phyloP scores from a whole-genome alignment of 495 filamentous ascomycete genomes.

The Penicillium fimorum region DNA sequence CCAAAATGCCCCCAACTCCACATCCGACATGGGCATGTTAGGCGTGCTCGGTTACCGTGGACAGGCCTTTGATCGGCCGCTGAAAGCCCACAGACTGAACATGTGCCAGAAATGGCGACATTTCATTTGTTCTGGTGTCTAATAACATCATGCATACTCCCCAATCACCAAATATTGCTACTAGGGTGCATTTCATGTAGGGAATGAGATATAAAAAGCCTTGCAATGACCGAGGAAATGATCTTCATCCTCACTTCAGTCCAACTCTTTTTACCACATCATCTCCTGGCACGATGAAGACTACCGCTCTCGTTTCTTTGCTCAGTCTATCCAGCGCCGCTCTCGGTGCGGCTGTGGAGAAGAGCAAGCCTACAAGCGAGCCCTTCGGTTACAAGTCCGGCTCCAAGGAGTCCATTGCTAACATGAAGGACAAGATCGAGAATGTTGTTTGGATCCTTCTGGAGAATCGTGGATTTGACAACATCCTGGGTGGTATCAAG shows the following conservation, averaged over 20 bases:
- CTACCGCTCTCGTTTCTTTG: conserved; percentile 23
- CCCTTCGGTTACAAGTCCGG: conserved; percentile 30
- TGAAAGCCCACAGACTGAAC: not conserved
- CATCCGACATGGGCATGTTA: no score
- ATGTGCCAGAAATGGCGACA: not conserved
- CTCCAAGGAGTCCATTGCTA: conserved; percentile 33
- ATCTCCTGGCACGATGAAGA: conserved; percentile 19
- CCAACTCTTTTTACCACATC: not conserved
- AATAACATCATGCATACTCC: not conserved
- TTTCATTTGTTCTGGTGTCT: not conserved
- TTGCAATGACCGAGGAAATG: not conserved
- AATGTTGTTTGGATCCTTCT: conserved; percentile 47
- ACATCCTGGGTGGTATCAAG: conserved; percentile 43
- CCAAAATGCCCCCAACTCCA: not conserved
- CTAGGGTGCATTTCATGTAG: not conserved
- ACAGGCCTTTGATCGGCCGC: not conserved
- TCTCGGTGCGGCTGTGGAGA: conserved; percentile 20
- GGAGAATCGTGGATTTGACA: conserved; percentile 50
- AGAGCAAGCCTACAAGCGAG: not conserved
- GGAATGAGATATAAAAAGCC: conserved; percentile 6
- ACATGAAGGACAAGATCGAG: conserved; percentile 47
- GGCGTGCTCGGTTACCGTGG: no score
- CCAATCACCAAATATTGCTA: not conserved
- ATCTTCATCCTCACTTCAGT: conserved; percentile 3
- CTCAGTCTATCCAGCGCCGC: conserved; percentile 27